Conservation (phyloP, 495 filamentous ascomycete species). For the Talaromyces borbonicus region DNA sequence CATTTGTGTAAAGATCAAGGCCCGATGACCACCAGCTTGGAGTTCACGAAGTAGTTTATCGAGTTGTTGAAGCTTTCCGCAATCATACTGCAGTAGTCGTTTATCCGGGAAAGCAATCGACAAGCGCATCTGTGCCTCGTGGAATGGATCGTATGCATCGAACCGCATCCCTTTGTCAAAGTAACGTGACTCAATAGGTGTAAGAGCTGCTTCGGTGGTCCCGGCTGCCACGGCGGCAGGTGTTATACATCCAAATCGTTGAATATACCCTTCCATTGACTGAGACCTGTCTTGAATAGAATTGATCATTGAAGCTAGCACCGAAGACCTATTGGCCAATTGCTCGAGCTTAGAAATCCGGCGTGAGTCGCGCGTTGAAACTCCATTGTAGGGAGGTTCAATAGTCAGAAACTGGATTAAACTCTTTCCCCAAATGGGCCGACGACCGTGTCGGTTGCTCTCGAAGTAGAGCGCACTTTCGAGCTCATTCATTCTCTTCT, state of each 20-base stretch:
- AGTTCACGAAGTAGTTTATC: slow-evolving; percentile 78
- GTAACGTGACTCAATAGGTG: slow-evolving; percentile 51
- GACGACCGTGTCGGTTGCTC: slow-evolving; percentile 66
- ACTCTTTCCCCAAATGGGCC: slow-evolving; percentile 69
- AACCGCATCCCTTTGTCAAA: slow-evolving; percentile 40
- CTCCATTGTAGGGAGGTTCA: slow-evolving; percentile 37
- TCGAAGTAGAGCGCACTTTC: slow-evolving; percentile 75
- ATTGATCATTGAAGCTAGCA: slow-evolving; percentile 62
- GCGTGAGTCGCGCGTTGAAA: slow-evolving; percentile 28
- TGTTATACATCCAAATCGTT: slow-evolving; percentile 84
- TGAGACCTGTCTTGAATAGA: slow-evolving; percentile 62
- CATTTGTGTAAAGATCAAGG: slow-evolving; percentile 98
- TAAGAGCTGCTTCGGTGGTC: slow-evolving; percentile 56
- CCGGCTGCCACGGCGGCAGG: slow-evolving; percentile 77
- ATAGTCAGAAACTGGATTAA: slow-evolving; percentile 63
- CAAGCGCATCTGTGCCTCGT: slow-evolving; percentile 83
- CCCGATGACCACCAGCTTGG: slow-evolving; percentile 83
- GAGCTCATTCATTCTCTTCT: slow-evolving; percentile 66
- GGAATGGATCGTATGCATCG: slow-evolving; percentile 69
- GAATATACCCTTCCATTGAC: slow-evolving; percentile 61
- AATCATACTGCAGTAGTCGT: slow-evolving; percentile 91
- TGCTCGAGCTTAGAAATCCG: slow-evolving; percentile 51
- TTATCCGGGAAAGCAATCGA: slow-evolving; percentile 97
- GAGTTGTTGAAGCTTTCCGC: slow-evolving; percentile 89
- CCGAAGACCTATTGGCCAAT: slow-evolving; percentile 59